These are phyloP conservation scores for Penicillium freii DNA, from an alignment of 2,329 filamentous ascomycete genomes.

Conservation along the genomic window DNA sequence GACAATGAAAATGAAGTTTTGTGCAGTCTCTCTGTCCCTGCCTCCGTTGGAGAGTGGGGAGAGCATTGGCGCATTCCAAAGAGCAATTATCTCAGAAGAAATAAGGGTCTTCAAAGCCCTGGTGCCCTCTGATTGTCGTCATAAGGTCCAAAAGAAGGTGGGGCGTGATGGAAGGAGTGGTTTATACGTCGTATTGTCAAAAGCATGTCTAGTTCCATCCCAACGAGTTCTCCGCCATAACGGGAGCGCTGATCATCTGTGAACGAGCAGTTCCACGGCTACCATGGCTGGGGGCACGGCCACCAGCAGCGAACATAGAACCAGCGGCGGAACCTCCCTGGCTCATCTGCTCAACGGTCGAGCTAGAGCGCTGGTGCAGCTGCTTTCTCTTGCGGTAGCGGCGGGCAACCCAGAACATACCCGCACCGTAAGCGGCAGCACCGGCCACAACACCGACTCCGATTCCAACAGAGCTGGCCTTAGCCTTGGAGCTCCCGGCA, in stretches of 20 bases:
- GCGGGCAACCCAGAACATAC: constrained; percentile 90
- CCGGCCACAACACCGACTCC: constrained; percentile 74
- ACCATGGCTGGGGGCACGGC: constrained; percentile 52
- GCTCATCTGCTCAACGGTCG: constrained; percentile 65
- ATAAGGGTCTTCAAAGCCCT: neutral
- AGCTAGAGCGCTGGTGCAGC: constrained; percentile 73
- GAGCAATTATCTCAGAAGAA: neutral
- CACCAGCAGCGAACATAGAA: constrained; percentile 47
- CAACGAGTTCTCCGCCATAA: constrained; percentile 90
- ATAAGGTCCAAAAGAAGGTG: constrained; percentile 3
- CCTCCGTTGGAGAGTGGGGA: neutral
- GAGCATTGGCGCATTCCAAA: constrained; percentile 1
- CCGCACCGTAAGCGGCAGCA: constrained; percentile 83
- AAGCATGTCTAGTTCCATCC: constrained; percentile 75
- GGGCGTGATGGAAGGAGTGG: constrained; percentile 4
- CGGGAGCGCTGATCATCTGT: constrained; percentile 79
- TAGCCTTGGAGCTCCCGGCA: constrained; percentile 40
- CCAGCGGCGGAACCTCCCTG: constrained; percentile 54
- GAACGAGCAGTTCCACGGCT: constrained; percentile 68
- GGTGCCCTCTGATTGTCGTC: constrained; percentile 3
- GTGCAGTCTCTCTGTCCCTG: constrained; percentile 20
- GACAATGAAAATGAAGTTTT: constrained; percentile 27
- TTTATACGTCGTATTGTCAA: constrained; percentile 17
- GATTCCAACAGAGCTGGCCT: constrained; percentile 59
- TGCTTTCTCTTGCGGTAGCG: constrained; percentile 85